Percentiles rank a stretch among this genome's conserved stretches.
Evolutionary conservation across 2,329 filamentous ascomycete genomes (phyloP).

Genomic region (Colletotrichum higginsianum): DNA sequence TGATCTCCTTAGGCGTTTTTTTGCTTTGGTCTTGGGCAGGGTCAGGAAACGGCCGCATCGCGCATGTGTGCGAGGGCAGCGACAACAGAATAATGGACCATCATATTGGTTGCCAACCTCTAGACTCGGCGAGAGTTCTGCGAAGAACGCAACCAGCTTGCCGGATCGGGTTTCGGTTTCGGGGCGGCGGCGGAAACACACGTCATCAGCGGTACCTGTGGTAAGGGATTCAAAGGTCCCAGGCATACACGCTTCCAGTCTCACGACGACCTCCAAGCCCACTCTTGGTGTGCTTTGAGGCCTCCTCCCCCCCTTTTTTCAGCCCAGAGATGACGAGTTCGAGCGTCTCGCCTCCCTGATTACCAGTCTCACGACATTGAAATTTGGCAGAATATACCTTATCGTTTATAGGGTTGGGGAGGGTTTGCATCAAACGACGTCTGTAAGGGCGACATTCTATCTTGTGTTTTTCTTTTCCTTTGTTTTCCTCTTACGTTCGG

Average conservation of each 20-base stretch:
- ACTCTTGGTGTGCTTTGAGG: constrained; percentile 11
- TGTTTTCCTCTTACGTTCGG: background rate
- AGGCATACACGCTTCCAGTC: constrained; percentile 38
- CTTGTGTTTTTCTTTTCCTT: background rate
- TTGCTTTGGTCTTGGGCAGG: constrained; percentile 27
- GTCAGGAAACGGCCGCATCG: constrained; percentile 6
- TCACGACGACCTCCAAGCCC: constrained; percentile 34
- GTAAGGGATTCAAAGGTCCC: constrained; percentile 7
- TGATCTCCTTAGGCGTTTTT: constrained; percentile 22
- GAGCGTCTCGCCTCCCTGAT: background rate
- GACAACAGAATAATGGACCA: constrained; percentile 33
- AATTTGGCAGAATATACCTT: constrained; percentile 29
- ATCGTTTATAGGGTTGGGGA: constrained; percentile 27
- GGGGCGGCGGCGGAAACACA: background rate
- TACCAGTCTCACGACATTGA: constrained; percentile 31
- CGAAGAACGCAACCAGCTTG: constrained; percentile 34
- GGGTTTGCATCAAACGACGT: background rate
- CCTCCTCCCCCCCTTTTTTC: background rate
- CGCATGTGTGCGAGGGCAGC: constrained; percentile 6
- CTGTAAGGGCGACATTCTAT: background rate
- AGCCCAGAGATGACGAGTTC: constrained; percentile 4
- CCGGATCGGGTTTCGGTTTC: constrained; percentile 34
- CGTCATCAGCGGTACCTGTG: constrained; percentile 26
- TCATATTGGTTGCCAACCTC: constrained; percentile 28
- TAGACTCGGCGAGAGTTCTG: constrained; percentile 41